Percentiles rank a stretch among this genome's conserved stretches.
Evolutionary conservation across 805 yeast species (phyloP).

Genomic region (Ogataea allantospora): DNA sequence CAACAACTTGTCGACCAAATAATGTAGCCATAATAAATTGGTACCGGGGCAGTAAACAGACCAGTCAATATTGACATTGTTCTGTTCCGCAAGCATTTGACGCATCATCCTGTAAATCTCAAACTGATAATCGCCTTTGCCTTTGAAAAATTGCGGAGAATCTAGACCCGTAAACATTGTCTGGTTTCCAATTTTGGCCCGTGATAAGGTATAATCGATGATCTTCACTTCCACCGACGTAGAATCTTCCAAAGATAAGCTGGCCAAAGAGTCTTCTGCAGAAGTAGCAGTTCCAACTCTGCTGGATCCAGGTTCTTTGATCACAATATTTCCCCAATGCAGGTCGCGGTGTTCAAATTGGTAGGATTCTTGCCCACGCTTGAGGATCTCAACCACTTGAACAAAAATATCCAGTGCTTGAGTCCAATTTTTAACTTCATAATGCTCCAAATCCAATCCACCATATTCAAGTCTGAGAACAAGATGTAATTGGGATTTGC

Average conservation of each 20-base stretch:
- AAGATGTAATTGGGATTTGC: conserved; percentile 35
- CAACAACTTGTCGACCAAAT: conserved; percentile 50
- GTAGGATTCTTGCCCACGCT: conserved; percentile 48
- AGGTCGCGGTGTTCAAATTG: conserved; percentile 72
- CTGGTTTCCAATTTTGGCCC: conserved; percentile 39
- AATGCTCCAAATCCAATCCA: conserved; percentile 45
- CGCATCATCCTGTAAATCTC: conserved; percentile 62
- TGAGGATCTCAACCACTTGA: conserved; percentile 48
- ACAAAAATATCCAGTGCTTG: conserved; percentile 48
- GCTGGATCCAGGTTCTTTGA: conserved; percentile 30
- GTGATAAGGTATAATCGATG: conserved; percentile 57
- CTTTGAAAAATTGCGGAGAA: conserved; percentile 59
- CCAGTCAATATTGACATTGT: conserved; percentile 44
- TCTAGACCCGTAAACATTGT: conserved; percentile 56
- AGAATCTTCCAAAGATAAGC: conserved; percentile 13
- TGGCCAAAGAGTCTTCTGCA: conserved; percentile 15
- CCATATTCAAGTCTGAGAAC: conserved; percentile 40
- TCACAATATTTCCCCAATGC: conserved; percentile 62
- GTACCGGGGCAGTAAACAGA: conserved; percentile 44
- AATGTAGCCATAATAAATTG: conserved; percentile 65
- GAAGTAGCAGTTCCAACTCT: background rate
- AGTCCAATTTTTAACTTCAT: conserved; percentile 38
- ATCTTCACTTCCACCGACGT: conserved; percentile 39
- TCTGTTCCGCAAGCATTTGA: conserved; percentile 20
- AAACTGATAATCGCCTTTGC: conserved; percentile 59